Conservation (phyloP, 805 yeast species). For the Ogataea nakhonphanomensis region DNA sequence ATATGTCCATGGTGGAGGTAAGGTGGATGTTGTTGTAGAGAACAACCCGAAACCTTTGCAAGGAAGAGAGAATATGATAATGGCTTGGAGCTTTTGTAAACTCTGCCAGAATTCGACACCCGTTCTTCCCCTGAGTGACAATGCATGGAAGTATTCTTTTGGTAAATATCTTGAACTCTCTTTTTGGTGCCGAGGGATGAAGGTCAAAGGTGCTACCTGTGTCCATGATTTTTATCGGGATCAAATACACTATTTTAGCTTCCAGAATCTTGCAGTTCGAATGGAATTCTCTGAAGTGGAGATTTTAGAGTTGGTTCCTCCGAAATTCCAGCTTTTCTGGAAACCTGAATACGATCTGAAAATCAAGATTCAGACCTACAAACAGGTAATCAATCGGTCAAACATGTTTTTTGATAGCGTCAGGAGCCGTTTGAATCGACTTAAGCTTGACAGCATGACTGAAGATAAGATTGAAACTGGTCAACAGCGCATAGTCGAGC, state of each 20-base stretch:
- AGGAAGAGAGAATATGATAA: slow-evolving; percentile 61
- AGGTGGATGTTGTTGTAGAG: slow-evolving; percentile 75
- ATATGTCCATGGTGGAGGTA: slow-evolving; percentile 85
- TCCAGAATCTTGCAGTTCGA: slow-evolving; percentile 71
- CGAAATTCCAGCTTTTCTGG: slow-evolving; percentile 69
- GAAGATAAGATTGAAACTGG: slow-evolving; percentile 73
- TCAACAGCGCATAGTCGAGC: slow-evolving; percentile 49
- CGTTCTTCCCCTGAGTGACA: slow-evolving; percentile 75
- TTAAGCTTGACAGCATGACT: slow-evolving; percentile 73
- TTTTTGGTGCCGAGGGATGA: slow-evolving; percentile 67
- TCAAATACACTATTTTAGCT: slow-evolving; percentile 81
- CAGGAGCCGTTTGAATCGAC: slow-evolving; percentile 61
- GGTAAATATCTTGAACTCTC: slow-evolving; percentile 88
- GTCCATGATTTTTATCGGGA: slow-evolving; percentile 77
- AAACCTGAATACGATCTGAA: slow-evolving; percentile 65
- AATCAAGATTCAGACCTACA: slow-evolving; percentile 61
- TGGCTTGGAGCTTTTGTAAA: slow-evolving; percentile 91
- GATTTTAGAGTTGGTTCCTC: slow-evolving; percentile 74
- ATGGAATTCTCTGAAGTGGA: slow-evolving; percentile 76
- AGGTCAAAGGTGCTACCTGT: slow-evolving; percentile 61
- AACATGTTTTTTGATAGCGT: slow-evolving; percentile 70
- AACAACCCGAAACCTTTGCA: slow-evolving; percentile 52
- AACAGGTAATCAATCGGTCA: slow-evolving; percentile 51
- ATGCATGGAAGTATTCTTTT: slow-evolving; percentile 85
- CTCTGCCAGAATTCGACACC: slow-evolving; percentile 75